phyloP scores from a whole-genome alignment of 2,329 filamentous ascomycete species.

The Cladophialophora exuberans region DNA sequence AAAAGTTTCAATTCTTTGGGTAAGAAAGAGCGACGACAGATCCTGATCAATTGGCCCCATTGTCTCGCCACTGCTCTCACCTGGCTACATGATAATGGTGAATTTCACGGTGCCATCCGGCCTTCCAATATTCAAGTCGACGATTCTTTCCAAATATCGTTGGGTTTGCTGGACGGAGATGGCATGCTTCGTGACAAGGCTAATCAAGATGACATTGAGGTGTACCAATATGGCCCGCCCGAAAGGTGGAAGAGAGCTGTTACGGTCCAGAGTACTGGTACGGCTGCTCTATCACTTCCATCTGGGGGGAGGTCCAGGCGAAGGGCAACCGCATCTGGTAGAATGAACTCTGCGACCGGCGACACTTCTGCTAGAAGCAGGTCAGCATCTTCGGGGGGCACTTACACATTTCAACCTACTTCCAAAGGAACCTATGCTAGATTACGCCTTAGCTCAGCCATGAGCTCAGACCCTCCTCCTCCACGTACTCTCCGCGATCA shows the following conservation, averaged over 20 bases:
- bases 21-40: conserved; percentile 47
- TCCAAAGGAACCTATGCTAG: conserved; percentile 27
- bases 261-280: conserved; percentile 41
- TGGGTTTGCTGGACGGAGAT: conserved; percentile 61
- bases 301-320: conserved; percentile 48
- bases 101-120: conserved; percentile 59
- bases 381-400: conserved; percentile 25
- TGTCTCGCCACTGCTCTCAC: conserved; percentile 59
- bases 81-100: conserved; percentile 59
- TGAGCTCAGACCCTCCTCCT: conserved; percentile 9
- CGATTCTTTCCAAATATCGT: conserved; percentile 57
- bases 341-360: conserved; percentile 11
- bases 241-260: conserved; percentile 53
- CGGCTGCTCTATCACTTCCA: conserved; percentile 39
- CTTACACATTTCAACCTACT: conserved; percentile 26
- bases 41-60: conserved; percentile 51
- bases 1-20: conserved; percentile 45
- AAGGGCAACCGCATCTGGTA: conserved; percentile 25
- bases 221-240: conserved; percentile 63
- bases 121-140: conserved; percentile 65
- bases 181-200: conserved; percentile 58
- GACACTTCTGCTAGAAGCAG: conserved; percentile 29
- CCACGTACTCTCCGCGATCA: background rate
- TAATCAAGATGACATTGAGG: conserved; percentile 57
- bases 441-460: conserved; percentile 21